Conservation (phyloP, 176 grass and related monocot species). For the Neostapfia colusana region DNA sequence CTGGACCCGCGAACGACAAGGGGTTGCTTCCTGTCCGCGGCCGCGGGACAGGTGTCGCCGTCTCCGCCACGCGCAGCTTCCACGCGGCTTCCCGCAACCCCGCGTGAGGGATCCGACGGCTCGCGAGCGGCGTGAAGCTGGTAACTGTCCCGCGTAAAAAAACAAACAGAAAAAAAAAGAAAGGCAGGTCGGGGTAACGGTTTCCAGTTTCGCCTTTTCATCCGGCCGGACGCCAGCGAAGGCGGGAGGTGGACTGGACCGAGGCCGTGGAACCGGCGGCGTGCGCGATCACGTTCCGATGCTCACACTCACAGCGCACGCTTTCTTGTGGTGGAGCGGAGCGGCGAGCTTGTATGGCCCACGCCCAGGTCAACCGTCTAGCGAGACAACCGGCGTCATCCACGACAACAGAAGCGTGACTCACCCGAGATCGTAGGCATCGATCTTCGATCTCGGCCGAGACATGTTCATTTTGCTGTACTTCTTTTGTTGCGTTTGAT, state of each 20-base stretch:
- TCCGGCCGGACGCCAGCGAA: slow-evolving; percentile 3
- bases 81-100: slow-evolving; percentile 4
- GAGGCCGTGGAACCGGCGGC: slow-evolving; percentile 21
- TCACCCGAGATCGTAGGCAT: background rate
- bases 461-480: background rate
- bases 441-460: background rate
- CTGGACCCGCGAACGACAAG: slow-evolving; percentile 36
- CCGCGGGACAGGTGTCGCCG: slow-evolving; percentile 31
- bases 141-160: background rate
- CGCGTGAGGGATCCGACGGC: slow-evolving; percentile 47
- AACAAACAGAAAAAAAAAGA: background rate
- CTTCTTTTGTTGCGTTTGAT: background rate
- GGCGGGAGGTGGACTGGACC: background rate
- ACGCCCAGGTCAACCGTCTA: background rate
- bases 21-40: slow-evolving; percentile 37
- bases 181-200: background rate
- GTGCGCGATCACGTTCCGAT: slow-evolving; percentile 28
- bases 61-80: background rate
- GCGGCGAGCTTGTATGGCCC: background rate
- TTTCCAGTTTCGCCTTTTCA: slow-evolving; percentile 30
- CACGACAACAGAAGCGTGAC: background rate
- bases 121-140: slow-evolving; percentile 19
- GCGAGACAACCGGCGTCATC: background rate
- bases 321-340: background rate
- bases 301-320: background rate